Base-by-base conservation (phyloP, 108 stramenopile species). In the Seminavis robusta region DNA sequence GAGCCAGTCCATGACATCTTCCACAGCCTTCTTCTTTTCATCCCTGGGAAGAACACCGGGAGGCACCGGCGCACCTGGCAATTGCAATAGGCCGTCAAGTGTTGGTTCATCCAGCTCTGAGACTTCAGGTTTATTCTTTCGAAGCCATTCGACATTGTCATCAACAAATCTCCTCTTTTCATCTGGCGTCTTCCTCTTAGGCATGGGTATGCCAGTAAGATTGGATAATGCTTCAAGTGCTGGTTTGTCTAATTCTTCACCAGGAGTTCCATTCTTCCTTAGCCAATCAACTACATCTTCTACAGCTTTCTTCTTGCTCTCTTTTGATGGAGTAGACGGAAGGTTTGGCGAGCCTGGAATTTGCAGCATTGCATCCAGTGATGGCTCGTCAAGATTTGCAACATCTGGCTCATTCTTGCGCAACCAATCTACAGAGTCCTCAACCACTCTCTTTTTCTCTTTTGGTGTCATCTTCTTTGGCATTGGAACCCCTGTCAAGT, bases 271-370 rank as follows among this genome's bases (percentile, higher is more conserved):
- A 19, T 3, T 6, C 24, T 48, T 48, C 20, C 47, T 4, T 33
- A 56, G 52, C 71, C 63, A 65, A 45, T 58, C 53, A 4, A 59
- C 26, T 26, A 65, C 15, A 8, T 49, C 15, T 27, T 49, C 48
- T 27, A 49, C 15, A 21, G 48, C 13, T 11, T 37, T 37, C 36
- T 37, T 27, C 16, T 45, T 45, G 2, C 46, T 20, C 16, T 45
- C 25, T 4, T 28, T 28, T n/a, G 40, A 19, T 17, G 46, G 16
- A 19, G 31, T 17, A 3, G 4, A 20, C 2, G 27, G 17, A 15
- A 33, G 31, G 15, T n/a, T 23, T 10, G 48, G 28, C 7, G n/a
- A 15, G 5, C 48, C 48, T 21, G 48, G 15, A 8, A 49, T n/a
- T 8, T 25, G 6, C 6, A 23, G 26, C 43, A 59, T 33, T 46